Percentiles rank a stretch among this genome's conserved stretches.
Evolutionary conservation across 768 basidiomycete species (phyloP).

Genomic region (Leccinum rimulosum): DNA sequence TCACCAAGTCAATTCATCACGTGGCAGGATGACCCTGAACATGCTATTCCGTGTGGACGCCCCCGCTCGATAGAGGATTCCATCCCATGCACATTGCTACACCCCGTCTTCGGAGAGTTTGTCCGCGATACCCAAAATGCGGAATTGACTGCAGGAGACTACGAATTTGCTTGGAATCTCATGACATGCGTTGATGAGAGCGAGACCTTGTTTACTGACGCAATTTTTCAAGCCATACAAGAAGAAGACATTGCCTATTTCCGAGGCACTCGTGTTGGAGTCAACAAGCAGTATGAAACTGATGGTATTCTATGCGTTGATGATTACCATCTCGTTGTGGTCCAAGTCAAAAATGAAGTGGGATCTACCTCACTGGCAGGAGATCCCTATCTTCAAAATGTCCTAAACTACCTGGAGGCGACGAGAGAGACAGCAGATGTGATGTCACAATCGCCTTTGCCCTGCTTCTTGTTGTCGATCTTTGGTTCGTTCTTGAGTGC

Average conservation of each 20-base stretch:
- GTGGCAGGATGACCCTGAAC: neutral
- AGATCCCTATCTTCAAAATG: constrained; percentile 29
- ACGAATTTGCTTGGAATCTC: neutral
- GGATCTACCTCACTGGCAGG: constrained; percentile 10
- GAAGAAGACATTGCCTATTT: too few species aligned
- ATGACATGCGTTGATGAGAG: accelerated
- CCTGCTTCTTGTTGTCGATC: constrained; percentile 26
- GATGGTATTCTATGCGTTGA: too few species aligned
- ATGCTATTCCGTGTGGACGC: neutral
- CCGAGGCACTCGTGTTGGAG: too few species aligned
- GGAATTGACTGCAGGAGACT: neutral
- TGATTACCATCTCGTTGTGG: constrained; percentile 1
- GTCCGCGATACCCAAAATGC: neutral
- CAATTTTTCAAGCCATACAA: too few species aligned
- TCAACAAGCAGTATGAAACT: too few species aligned
- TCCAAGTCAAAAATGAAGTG: constrained; percentile 23
- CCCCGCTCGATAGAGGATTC: neutral
- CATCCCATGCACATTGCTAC: neutral
- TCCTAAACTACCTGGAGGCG: constrained; percentile 20
- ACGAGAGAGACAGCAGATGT: constrained; percentile 7
- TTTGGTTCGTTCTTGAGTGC: constrained; percentile 15
- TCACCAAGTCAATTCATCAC: too few species aligned
- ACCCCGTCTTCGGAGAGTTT: neutral
- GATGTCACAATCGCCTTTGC: constrained; percentile 18
- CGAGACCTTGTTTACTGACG: accelerated